These are phyloP conservation scores for Ustilago sp. DNA, from an alignment of 1,284 basidiomycete species.

Conservation along the genomic window DNA sequence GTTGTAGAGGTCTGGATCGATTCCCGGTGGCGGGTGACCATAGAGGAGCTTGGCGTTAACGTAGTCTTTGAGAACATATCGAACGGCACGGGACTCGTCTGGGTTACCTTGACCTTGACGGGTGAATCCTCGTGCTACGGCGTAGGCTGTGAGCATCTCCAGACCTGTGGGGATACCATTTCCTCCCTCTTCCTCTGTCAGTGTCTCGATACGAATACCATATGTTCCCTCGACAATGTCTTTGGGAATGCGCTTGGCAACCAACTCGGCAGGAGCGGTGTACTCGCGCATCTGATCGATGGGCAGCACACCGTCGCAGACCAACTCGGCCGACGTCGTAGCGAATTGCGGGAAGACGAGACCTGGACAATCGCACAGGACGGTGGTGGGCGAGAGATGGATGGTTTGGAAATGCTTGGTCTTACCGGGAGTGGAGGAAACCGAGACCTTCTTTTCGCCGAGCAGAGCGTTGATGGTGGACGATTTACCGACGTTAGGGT, in stretches of 20 bases:
- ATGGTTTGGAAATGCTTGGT: conserved; percentile 99
- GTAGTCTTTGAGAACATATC: conserved; percentile 96
- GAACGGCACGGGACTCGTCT: conserved; percentile 92
- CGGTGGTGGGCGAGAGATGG: conserved; percentile 84
- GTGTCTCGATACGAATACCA: conserved; percentile 82
- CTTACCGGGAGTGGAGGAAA: conserved; percentile 75
- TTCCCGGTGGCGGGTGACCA: conserved; percentile 81
- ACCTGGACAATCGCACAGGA: conserved; percentile 98
- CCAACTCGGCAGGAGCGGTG: conserved; percentile 84
- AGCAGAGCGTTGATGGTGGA: conserved; percentile 69
- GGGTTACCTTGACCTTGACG: conserved; percentile 96
- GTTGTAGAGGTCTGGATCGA: conserved; percentile 82
- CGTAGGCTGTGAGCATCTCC: conserved; percentile 87
- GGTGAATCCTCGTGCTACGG: conserved; percentile 83
- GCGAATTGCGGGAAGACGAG: conserved; percentile 95
- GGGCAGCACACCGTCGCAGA: conserved; percentile 95
- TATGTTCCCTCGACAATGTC: conserved; percentile 90
- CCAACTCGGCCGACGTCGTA: conserved; percentile 80
- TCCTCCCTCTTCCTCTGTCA: conserved; percentile 84
- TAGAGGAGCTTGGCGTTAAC: conserved; percentile 93
- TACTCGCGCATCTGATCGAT: conserved; percentile 98
- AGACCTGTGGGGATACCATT: conserved; percentile 82
- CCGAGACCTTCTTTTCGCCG: conserved; percentile 68
- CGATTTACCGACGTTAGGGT: conserved; percentile 74
- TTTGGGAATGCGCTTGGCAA: conserved; percentile 84